A percentile compares a stretch with the other conserved stretches of the same genome.
These are phyloP conservation scores for Daldinia childiae DNA, from an alignment of 495 filamentous ascomycete genomes.

Conservation along the genomic window DNA sequence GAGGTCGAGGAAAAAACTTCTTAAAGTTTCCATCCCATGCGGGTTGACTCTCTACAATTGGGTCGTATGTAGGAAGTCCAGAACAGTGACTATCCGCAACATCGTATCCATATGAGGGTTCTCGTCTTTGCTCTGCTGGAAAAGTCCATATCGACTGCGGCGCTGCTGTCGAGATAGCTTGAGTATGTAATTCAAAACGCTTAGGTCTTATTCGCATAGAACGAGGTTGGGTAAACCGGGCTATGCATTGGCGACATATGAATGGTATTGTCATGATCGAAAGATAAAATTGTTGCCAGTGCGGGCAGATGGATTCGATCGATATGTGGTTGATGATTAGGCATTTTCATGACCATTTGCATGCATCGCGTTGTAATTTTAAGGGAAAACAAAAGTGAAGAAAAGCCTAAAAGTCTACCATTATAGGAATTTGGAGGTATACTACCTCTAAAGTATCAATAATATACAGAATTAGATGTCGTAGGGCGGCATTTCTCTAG, in stretches of 20 bases:
- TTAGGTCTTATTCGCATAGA: neutral
- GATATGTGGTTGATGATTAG: constrained; percentile 9
- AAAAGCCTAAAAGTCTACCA: neutral
- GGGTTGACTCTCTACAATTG: neutral
- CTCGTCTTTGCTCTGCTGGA: constrained; percentile 5
- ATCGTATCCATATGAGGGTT: neutral
- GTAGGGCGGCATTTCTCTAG: neutral
- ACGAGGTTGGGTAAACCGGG: constrained; percentile 18
- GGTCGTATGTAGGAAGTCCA: neutral
- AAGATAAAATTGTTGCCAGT: constrained; percentile 6
- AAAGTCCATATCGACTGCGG: constrained; percentile 12
- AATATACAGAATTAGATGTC: neutral
- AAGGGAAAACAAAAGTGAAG: neutral
- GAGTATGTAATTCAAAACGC: constrained; percentile 15
- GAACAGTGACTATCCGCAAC: neutral
- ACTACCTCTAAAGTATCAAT: neutral
- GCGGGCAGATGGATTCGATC: constrained; percentile 7
- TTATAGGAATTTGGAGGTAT: neutral
- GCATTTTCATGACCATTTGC: constrained; percentile 26
- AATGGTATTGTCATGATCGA: constrained; percentile 41
- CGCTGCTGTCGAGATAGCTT: constrained; percentile 13
- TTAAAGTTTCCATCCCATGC: constrained; percentile 5
- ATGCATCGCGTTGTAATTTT: neutral
- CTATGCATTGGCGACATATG: constrained; percentile 42
- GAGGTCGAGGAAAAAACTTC: constrained; percentile 12